These are phyloP conservation scores for Leishmania amazonensis DNA, from an alignment of 208 protist genomes.

Conservation along the genomic window DNA sequence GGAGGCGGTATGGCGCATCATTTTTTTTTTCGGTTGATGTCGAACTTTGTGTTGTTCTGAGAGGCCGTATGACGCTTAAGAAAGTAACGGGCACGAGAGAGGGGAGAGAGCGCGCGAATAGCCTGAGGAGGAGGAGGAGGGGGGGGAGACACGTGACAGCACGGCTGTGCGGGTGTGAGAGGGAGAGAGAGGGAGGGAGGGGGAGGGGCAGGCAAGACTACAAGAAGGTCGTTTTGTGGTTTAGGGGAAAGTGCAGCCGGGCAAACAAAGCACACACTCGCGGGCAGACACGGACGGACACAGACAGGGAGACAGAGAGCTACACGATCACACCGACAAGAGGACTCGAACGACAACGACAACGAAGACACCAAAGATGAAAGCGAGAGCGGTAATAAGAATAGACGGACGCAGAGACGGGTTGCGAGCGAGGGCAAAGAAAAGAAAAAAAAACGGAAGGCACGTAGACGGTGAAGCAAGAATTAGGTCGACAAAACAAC, in stretches of 20 bases:
- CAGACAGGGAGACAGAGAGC: too few relatives aligned
- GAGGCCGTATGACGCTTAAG: not conserved
- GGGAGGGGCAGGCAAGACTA: not conserved
- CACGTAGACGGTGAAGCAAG: not conserved
- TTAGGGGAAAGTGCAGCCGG: not conserved
- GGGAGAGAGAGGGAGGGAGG: not conserved
- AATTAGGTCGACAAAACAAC: not conserved
- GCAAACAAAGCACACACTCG: too few relatives aligned
- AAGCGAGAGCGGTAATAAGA: not conserved
- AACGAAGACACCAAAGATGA: too few relatives aligned
- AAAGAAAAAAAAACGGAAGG: not conserved
- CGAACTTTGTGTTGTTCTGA: not conserved
- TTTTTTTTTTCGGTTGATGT: slow-evolving; percentile 14
- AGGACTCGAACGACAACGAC: too few relatives aligned
- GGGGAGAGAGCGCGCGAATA: not conserved
- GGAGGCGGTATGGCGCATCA: slow-evolving; percentile 42
- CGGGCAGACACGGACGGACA: too few relatives aligned
- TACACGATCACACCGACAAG: too few relatives aligned
- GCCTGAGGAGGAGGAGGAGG: not conserved
- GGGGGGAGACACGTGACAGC: too few relatives aligned
- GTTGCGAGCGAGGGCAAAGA: not conserved
- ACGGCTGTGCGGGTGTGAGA: not conserved
- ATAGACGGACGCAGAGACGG: not conserved
- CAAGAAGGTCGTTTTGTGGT: not conserved
- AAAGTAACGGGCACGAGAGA: not conserved